Base-by-base conservation (phyloP, 2,329 filamentous ascomycete genomes). In the Xylariaceae sp. region DNA sequence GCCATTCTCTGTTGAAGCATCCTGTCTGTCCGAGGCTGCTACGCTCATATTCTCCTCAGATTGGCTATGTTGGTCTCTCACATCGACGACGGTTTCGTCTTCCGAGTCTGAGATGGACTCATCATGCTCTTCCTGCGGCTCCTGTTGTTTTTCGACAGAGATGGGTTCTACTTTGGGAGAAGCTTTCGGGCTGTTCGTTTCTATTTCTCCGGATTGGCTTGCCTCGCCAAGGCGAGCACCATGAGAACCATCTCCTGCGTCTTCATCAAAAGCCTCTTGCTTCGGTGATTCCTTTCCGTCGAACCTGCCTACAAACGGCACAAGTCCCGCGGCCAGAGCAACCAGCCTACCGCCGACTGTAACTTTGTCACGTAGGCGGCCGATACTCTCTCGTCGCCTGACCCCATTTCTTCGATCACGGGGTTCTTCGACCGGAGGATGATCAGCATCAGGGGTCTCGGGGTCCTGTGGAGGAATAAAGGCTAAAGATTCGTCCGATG, bases 301-400 rank as follows among this genome's bases (percentile, higher is more conserved):
- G 34, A 75, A 75, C 59, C 77, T 72, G 39, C 78, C 50, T 17
- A 61, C 49, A 7, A 52, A 17, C n/a, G 60, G 60, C 15, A 49
- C 44, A 53, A 64, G 62, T n/a, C 59, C 80, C 15, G 82, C 73
- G 2, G 80, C 76, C 2, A 78, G 77, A 4, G 79, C 80, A 35
- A 77, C 78, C 15, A 78, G 75, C 37, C 80, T 76, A 3, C 82
- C 70, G 0, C 80, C 80, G 5, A 76, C 72, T 7, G 74, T 73
- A 23, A 81, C 71, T 62, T 80, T 82, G 51, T 83, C 80, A 44
- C 78, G 76, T 39, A 78, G 67, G 54, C 76, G 76, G 18, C 73
- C 75, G 48, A 75, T 74, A 57, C 73, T 70, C 13, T 73, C 73
- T 8, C 68, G 69, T 2, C 74, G 74, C n/a, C 75, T 73, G 8